Evolutionary conservation across 805 yeast genomes (phyloP).

Genomic region (Candida easanensis): DNA sequence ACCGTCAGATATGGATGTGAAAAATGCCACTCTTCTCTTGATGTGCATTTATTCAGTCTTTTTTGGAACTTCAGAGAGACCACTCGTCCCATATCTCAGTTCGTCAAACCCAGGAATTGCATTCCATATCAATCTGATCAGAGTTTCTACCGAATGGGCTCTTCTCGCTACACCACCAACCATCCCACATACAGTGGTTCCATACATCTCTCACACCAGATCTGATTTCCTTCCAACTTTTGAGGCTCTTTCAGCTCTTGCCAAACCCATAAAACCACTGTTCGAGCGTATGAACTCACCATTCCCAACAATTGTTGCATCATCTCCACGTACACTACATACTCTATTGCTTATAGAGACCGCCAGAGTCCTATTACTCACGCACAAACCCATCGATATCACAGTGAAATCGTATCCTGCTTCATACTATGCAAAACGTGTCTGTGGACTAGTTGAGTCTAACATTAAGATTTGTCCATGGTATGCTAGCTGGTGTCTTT

Average conservation of each 20-base stretch:
- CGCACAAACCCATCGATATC: not conserved
- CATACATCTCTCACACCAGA: not conserved
- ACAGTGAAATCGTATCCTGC: not conserved
- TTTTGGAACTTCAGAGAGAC: not conserved
- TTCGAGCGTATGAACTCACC: not conserved
- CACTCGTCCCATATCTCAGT: not conserved
- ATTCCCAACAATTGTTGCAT: not conserved
- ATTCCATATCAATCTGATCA: not conserved
- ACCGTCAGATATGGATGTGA: not conserved
- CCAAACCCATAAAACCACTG: not conserved
- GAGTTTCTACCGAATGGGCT: not conserved
- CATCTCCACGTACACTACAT: not conserved
- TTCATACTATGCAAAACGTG: not conserved
- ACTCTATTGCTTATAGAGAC: not conserved
- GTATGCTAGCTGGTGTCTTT: not conserved
- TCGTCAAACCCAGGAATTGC: not conserved
- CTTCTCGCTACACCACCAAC: not conserved
- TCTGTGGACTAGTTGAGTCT: not conserved
- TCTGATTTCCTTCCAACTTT: not conserved
- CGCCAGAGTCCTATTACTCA: not conserved
- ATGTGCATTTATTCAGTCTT: not conserved
- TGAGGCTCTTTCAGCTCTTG: not conserved
- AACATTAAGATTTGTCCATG: not conserved
- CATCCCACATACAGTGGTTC: not conserved
- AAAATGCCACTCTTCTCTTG: not conserved